Evolutionary conservation across 140 eudicot genomes (phyloP).

Genomic region (Oenanthe javanica): DNA sequence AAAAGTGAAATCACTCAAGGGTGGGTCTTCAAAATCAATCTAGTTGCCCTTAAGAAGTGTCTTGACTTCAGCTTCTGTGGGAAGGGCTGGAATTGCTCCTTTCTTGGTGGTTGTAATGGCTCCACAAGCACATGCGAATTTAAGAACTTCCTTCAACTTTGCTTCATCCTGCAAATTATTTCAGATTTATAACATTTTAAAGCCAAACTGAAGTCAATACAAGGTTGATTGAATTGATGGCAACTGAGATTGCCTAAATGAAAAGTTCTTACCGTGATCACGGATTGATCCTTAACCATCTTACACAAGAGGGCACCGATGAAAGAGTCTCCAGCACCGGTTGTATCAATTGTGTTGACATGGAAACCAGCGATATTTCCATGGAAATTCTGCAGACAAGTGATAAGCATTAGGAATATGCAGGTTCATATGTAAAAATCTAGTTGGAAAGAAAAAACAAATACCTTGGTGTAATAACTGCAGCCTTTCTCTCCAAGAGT

Average conservation of each 20-base stretch:
- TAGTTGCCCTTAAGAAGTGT: slow-evolving; percentile 28
- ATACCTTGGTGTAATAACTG: slow-evolving; percentile 91
- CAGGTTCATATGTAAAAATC: background rate
- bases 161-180: slow-evolving; percentile 50
- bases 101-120: slow-evolving; percentile 92
- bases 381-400: slow-evolving; percentile 41
- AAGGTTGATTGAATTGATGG: background rate
- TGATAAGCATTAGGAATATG: background rate
- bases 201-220: background rate
- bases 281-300: slow-evolving; percentile 61
- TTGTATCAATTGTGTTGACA: slow-evolving; percentile 83
- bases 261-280: slow-evolving; percentile 43
- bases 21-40: background rate
- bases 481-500: slow-evolving; percentile 97
- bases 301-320: slow-evolving; percentile 75
- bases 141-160: slow-evolving; percentile 55
- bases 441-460: background rate
- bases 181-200: background rate
- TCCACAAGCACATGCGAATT: slow-evolving; percentile 79
- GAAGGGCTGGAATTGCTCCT: slow-evolving; percentile 94
- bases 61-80: slow-evolving; percentile 52
- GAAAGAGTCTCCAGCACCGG: slow-evolving; percentile 94
- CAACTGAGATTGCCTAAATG: background rate
- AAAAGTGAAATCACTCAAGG: background rate
- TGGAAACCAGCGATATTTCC: slow-evolving; percentile 54